Evolutionary conservation across 352 stramenopile genomes (phyloP), one percentile per base, ranked within the genome.

Genomic region (Elongisporangium undulatum): DNA sequence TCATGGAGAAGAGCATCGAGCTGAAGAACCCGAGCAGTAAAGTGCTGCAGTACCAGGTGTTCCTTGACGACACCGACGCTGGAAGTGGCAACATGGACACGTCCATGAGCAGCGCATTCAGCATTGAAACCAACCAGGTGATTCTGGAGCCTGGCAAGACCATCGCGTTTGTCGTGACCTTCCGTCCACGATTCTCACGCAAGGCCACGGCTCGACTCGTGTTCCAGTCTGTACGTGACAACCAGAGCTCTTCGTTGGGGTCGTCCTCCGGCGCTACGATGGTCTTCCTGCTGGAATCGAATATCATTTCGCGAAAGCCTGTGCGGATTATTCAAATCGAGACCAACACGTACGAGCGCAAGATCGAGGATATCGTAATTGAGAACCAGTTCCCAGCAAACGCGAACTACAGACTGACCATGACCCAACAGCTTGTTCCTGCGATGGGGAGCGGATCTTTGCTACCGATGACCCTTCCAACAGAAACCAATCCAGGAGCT

Each of bases 1-100:
- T 77, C 19, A 94, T 97, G 24, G 81, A 87, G 15, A 98, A 98
- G 52, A 96, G 66, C 7, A 98, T 98, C 29, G 95, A 98, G 61
- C 73, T 98, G 2, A 91, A 88, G 60, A 98, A 98, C 58, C 89
- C 93, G 6, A 93, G 85, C 19, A 72, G 75, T 3, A 84, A 79
- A 6, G 66, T 78, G 4, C 80, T 98, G 38, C 74, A 69, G 3
- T 98, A 98, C 57, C 75, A 93, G 4, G 90, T 98, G 3, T 93
- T 90, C 48, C 60, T 98, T 2, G 87, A 97, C 50, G 84, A 65
- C 29, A 68, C 49, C 0, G 52, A 56, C 23, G 53, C 51, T 3
- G 21, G 23, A 0, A 34, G 2, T 45, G 34, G 23, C 22, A 51
- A 9, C 6, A n/a, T 17, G 2, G 26, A 38, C 17, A 38, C 34